A percentile compares a stretch with the other conserved stretches of the same genome.
Conservation (phyloP, 2,329 filamentous ascomycete genomes). For the Pseudocercospora crystallina region DNA sequence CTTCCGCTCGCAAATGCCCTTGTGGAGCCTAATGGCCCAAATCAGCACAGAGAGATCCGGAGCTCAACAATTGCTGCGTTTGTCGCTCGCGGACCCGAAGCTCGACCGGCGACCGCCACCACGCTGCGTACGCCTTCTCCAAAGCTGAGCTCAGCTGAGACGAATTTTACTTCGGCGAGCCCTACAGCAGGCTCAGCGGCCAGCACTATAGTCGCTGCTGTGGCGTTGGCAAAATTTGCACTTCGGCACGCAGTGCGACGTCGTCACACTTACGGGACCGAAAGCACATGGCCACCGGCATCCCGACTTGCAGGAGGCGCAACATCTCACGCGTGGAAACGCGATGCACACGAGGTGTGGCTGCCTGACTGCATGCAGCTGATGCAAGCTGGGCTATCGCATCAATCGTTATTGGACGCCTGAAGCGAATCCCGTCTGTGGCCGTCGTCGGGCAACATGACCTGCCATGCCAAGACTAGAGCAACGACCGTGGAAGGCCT, state of each 20-base stretch:
- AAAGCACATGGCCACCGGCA: not conserved
- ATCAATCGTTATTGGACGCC: not conserved
- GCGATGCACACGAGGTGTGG: constrained; percentile 1
- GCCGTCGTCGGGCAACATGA: too few relatives aligned
- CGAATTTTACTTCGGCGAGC: constrained; percentile 1
- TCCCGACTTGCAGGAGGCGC: constrained; percentile 3
- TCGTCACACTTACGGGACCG: constrained; percentile 1
- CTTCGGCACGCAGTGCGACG: too few relatives aligned
- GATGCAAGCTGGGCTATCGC: not conserved
- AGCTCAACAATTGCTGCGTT: too few relatives aligned
- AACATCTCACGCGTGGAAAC: not conserved
- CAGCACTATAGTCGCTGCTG: not conserved
- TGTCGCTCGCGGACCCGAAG: too few relatives aligned
- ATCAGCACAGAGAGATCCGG: not conserved
- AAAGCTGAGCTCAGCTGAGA: constrained; percentile 1
- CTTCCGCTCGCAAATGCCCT: constrained; percentile 1
- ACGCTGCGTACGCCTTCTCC: not conserved
- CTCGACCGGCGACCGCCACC: not conserved
- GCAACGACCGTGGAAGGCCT: too few relatives aligned
- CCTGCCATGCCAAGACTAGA: too few relatives aligned
- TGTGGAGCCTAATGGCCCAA: constrained; percentile 2
- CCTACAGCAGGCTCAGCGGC: constrained; percentile 1
- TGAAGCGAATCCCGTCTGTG: not conserved
- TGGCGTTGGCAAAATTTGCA: constrained; percentile 3
- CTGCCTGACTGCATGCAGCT: not conserved